Conservation (phyloP, 345 rosid species). For the Citrus unshiu region DNA sequence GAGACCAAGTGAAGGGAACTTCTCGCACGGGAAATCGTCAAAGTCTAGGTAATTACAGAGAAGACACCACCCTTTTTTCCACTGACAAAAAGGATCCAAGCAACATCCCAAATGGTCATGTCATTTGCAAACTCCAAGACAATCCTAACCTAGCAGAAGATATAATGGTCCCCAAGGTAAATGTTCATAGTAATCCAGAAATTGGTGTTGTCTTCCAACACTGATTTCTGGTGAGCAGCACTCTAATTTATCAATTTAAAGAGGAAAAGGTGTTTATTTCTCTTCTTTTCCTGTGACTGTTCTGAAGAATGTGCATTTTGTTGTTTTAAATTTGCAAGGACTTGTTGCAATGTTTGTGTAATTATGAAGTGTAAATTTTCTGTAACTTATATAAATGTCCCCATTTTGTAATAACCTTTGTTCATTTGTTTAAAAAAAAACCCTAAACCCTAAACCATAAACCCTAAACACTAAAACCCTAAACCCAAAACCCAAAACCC, state of each 20-base stretch:
- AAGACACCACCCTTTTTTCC: conserved; percentile 20
- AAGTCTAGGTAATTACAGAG: conserved; percentile 30
- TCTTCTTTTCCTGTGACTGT: conserved; percentile 19
- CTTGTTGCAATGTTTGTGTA: conserved; percentile 28
- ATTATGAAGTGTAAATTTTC: conserved; percentile 52
- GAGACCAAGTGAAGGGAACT: conserved; percentile 45
- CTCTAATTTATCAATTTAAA: conserved; percentile 30
- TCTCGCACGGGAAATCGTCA: conserved; percentile 32
- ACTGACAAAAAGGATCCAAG: conserved; percentile 18
- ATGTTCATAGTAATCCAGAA: conserved; percentile 27
- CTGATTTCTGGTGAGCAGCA: conserved; percentile 29
- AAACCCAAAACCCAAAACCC: too few relatives aligned
- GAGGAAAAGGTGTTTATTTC: conserved; percentile 15
- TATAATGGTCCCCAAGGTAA: conserved; percentile 20
- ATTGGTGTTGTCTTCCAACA: conserved; percentile 18
- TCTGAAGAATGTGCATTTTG: conserved; percentile 30
- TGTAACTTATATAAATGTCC: conserved; percentile 42
- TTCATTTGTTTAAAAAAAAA: neutral
- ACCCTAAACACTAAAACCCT: too few relatives aligned
- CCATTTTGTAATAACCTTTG: conserved; percentile 19
- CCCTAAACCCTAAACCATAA: too few relatives aligned
- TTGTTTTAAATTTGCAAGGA: conserved; percentile 24
- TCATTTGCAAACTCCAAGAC: conserved; percentile 15
- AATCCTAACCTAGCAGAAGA: conserved; percentile 25
- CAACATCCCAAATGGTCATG: conserved; percentile 13